phyloP scores from a whole-genome alignment of 2,329 filamentous ascomycete genomes.

The Pseudocercospora ulei region DNA sequence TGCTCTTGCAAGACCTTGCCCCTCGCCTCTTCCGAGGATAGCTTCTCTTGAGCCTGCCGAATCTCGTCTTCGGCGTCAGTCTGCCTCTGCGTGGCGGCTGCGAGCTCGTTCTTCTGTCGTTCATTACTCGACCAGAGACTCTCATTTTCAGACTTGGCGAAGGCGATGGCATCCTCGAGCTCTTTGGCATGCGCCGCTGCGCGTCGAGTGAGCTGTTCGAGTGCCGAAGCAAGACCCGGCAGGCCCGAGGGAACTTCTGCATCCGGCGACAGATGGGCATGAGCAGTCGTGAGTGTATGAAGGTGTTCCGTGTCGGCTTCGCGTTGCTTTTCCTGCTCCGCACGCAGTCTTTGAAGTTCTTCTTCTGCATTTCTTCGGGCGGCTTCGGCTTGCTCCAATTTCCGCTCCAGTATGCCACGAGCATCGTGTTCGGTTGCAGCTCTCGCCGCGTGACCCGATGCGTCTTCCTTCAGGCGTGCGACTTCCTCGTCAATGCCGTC shows the following conservation, averaged over 20 bases:
- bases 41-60: conserved; percentile 36
- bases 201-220: conserved; percentile 40
- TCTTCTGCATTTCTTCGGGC: conserved; percentile 30
- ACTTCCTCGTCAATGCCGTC: conserved; percentile 72
- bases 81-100: conserved; percentile 29
- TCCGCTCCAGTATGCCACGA: conserved; percentile 49
- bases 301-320: conserved; percentile 36
- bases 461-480: conserved; percentile 47
- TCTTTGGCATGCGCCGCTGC: conserved; percentile 40
- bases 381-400: conserved; percentile 34
- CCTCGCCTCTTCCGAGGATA: conserved; percentile 43
- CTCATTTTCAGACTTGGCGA: conserved; percentile 42
- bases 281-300: conserved; percentile 32
- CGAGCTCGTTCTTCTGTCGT: conserved; percentile 34
- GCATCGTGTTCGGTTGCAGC: conserved; percentile 54
- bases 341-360: conserved; percentile 45
- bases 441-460: conserved; percentile 54
- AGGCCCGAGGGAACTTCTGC: conserved; percentile 34
- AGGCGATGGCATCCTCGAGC: conserved; percentile 40
- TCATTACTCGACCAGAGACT: conserved; percentile 36
- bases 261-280: conserved; percentile 35
- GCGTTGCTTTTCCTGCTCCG: conserved; percentile 48
- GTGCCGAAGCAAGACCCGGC: conserved; percentile 34
- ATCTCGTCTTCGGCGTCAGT: conserved; percentile 35
- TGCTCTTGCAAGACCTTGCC: conserved; percentile 42